Percentiles rank a stretch among this genome's conserved stretches.
phyloP scores from a whole-genome alignment of 1,284 basidiomycete genomes.

The Microbotryomycetes sp. region DNA sequence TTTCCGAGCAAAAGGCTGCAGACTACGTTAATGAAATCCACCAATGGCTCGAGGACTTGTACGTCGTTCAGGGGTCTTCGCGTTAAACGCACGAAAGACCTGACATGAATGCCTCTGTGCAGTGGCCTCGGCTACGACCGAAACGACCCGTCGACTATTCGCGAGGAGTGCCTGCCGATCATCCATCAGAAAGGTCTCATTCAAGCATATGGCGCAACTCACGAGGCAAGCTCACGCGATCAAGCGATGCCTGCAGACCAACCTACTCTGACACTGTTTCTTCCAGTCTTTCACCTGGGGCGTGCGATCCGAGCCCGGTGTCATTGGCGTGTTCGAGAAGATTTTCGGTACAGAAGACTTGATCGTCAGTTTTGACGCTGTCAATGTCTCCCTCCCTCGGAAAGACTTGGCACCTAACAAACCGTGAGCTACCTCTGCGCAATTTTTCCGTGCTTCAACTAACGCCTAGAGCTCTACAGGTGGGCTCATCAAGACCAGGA shows the following conservation, averaged over 20 bases:
- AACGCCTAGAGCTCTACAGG: background rate
- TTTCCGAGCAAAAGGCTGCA: slow-evolving; percentile 36
- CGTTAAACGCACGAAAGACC: no score
- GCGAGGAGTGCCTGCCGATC: slow-evolving; percentile 38
- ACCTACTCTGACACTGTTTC: slow-evolving; percentile 11
- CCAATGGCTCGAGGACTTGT: slow-evolving; percentile 11
- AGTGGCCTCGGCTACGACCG: background rate
- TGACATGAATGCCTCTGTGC: no score
- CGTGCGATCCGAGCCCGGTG: slow-evolving; percentile 42
- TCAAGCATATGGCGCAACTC: background rate
- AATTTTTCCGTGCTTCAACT: background rate
- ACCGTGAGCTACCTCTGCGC: slow-evolving; percentile 10
- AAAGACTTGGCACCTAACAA: slow-evolving; percentile 27
- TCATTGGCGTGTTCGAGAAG: slow-evolving; percentile 40
- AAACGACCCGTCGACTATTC: slow-evolving; percentile 40
- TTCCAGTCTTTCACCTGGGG: slow-evolving; percentile 38
- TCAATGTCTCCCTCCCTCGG: slow-evolving; percentile 41
- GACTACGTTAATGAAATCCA: background rate
- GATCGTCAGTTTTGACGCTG: slow-evolving; percentile 31
- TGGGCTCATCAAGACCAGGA: slow-evolving; percentile 14
- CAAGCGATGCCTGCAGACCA: background rate
- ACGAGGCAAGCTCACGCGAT: background rate
- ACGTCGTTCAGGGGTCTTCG: no score
- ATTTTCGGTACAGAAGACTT: slow-evolving; percentile 44
- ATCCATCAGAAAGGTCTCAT: slow-evolving; percentile 32